These are phyloP conservation scores for Backusella parvicylindrica DNA, from an alignment of 192 early-diverging fungal genomes.

Conservation along the genomic window DNA sequence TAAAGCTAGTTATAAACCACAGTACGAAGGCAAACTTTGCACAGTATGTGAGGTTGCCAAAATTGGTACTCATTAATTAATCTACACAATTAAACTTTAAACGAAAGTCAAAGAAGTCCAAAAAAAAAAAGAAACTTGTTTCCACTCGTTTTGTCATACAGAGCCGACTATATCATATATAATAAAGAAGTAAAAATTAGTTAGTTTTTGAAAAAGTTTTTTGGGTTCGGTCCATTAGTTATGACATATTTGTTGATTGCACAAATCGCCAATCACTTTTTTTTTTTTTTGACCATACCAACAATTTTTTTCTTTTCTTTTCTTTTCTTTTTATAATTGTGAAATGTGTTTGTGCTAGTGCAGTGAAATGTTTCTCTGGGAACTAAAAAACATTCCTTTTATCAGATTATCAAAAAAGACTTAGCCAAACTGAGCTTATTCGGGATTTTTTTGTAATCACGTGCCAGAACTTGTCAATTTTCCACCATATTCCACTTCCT, in stretches of 20 bases:
- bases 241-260: too few relatives aligned
- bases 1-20: conserved; percentile 80
- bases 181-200: not conserved
- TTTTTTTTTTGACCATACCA: too few relatives aligned
- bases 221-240: too few relatives aligned
- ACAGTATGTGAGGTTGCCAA: conserved; percentile 82
- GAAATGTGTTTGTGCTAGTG: too few relatives aligned
- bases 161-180: not conserved
- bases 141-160: not conserved
- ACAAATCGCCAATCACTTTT: too few relatives aligned
- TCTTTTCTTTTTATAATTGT: too few relatives aligned
- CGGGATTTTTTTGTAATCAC: not conserved
- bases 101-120: not conserved
- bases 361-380: too few relatives aligned
- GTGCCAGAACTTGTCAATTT: not conserved
- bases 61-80: conserved; percentile 66
- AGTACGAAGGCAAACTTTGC: conserved; percentile 77
- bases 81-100: conserved; percentile 18
- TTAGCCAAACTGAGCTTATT: too few relatives aligned
- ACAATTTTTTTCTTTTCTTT: too few relatives aligned
- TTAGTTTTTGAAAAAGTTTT: too few relatives aligned
- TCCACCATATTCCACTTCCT: conserved; percentile 19
- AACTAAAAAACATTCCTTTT: too few relatives aligned
- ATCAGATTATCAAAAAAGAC: too few relatives aligned
- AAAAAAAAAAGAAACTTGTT: not conserved